Conservation (phyloP, 2,329 filamentous ascomycete species). For the Metarhizium brunneum region DNA sequence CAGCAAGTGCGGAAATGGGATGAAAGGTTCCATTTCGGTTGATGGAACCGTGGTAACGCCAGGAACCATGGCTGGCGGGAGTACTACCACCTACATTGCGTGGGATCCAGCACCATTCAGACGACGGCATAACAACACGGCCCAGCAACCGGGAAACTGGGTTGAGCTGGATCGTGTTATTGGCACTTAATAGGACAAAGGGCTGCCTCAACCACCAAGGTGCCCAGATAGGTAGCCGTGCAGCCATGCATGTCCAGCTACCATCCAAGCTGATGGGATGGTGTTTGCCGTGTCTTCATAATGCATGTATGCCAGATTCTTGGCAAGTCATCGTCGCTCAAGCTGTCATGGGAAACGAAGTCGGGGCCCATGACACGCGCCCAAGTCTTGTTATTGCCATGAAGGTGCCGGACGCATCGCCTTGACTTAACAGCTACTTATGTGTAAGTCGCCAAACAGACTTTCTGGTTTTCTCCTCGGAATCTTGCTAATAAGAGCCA, state of each 20-base stretch:
- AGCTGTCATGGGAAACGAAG: not conserved
- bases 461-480: too few relatives aligned
- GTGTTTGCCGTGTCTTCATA: not conserved
- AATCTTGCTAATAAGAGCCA: too few relatives aligned
- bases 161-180: not conserved
- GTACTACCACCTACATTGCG: not conserved
- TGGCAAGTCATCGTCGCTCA: not conserved
- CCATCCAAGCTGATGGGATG: not conserved
- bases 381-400: not conserved
- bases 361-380: not conserved
- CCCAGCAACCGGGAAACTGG: not conserved
- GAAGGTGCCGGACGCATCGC: not conserved
- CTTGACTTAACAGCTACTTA: too few relatives aligned
- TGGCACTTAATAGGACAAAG: not conserved
- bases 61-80: not conserved
- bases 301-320: not conserved
- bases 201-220: not conserved
- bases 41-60: not conserved
- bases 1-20: not conserved
- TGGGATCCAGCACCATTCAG: not conserved
- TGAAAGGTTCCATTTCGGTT: not conserved
- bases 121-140: not conserved
- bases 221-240: not conserved
- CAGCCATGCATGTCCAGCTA: not conserved
- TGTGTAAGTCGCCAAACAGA: too few relatives aligned